Base-by-base conservation (phyloP, 345 rosid species). In the Salix viminalis region DNA sequence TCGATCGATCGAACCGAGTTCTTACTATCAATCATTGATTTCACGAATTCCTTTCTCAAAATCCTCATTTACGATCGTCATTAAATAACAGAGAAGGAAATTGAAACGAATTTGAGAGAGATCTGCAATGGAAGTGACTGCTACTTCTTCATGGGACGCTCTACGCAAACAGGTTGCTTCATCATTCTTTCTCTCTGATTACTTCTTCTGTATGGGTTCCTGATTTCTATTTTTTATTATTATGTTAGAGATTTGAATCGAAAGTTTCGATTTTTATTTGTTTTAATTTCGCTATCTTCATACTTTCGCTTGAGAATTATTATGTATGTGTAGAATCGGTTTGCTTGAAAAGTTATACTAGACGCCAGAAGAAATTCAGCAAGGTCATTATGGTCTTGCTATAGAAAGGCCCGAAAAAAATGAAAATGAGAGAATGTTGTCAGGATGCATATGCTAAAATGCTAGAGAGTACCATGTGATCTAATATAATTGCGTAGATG, bases 111-210 rank as follows among this genome's bases (percentile, higher is more conserved):
- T 58, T n/a, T 46, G 2, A 10, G 28, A 70, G 14, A 52, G 69
- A 76, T 16, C 48, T 58, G 64, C 80, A 54, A 95, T 93, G 97
- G 97, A 95, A 19, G 91, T 84, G 77, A 90, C 91, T 64, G 87
- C 82, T 86, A 89, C 61, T 9, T 56, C 97, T 86, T 95, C 97
- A 73, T 93, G 99, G 97, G 97, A 92, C 87, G 92, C 97, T 76
- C 79, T 92, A 70, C 91, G 97, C 56, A 95, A 91, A 83, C 97
- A 92, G 97, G 99, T 95, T 36, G 9, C 13, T 42, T 16, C 56
- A 18, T 24, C 7, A 28, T 23, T 19, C 1, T 30, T 26, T 23
- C 41, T 16, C 46, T 66, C 30, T 18, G 18, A 15, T 23, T 36
- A 11, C 50, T 34, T 28, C 11, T 76, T 71, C 62, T 52, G 50